Evolutionary conservation across 2,329 filamentous ascomycete species (phyloP).

Genomic region (Escovopsis weberi): DNA sequence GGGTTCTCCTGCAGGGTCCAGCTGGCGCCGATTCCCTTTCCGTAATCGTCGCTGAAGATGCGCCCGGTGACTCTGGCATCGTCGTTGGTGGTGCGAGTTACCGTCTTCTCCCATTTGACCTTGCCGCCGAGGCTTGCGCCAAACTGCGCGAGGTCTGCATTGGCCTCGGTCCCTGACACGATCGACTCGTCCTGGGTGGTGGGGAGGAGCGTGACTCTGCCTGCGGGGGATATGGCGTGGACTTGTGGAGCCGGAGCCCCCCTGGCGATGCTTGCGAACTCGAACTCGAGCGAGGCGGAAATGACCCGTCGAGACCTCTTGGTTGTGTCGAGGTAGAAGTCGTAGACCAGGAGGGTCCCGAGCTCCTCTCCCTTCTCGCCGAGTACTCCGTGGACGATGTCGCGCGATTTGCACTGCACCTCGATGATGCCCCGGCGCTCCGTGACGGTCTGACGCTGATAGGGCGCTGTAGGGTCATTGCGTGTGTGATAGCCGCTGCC

Average conservation of each 20-base stretch:
- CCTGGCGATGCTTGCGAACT: slow-evolving; percentile 7
- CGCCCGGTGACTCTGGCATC: slow-evolving; percentile 5
- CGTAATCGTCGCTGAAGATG: slow-evolving; percentile 9
- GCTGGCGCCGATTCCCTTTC: slow-evolving; percentile 8
- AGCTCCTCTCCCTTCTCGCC: slow-evolving; percentile 7
- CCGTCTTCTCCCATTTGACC: slow-evolving; percentile 10
- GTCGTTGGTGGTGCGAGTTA: slow-evolving; percentile 7
- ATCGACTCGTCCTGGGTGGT: slow-evolving; percentile 4
- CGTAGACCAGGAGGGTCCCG: slow-evolving; percentile 12
- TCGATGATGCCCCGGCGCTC: slow-evolving; percentile 13
- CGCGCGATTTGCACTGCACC: slow-evolving; percentile 12
- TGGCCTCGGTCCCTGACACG: slow-evolving; percentile 2
- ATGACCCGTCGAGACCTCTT: slow-evolving; percentile 10
- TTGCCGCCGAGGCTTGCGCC: slow-evolving; percentile 6
- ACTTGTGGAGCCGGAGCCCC: slow-evolving; percentile 5
- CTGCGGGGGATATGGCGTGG: slow-evolving; percentile 8
- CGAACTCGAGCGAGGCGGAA: slow-evolving; percentile 9
- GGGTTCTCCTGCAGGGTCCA: slow-evolving; percentile 9
- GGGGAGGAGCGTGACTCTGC: slow-evolving; percentile 4
- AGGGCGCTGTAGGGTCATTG: slow-evolving; percentile 10
- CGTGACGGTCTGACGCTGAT: slow-evolving; percentile 8
- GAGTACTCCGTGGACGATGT: slow-evolving; percentile 13
- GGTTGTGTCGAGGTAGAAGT: slow-evolving; percentile 13
- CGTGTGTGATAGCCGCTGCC: slow-evolving; percentile 11
- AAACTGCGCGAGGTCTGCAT: slow-evolving; percentile 5